Evolutionary conservation across 164 flowering plant genomes (phyloP).

Genomic region (Brasenia schreberi): DNA sequence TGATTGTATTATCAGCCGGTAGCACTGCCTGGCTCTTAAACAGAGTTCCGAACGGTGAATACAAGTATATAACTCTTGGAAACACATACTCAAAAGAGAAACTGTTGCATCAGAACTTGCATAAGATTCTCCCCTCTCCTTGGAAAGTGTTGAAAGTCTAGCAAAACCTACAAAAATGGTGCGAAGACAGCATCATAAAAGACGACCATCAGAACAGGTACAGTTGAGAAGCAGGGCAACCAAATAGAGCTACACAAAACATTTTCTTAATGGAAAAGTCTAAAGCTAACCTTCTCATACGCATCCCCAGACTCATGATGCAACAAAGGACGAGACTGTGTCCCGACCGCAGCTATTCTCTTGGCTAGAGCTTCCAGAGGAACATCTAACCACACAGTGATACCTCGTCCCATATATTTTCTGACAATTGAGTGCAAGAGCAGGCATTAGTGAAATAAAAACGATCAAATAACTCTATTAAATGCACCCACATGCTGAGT

Average conservation of each 20-base stretch:
- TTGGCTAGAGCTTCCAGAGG: conserved; percentile 83
- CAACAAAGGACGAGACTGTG: conserved; percentile 84
- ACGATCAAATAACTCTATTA: not conserved
- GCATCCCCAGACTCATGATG: conserved; percentile 65
- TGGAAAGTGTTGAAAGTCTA: conserved; percentile 40
- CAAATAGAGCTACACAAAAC: not conserved
- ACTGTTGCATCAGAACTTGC: conserved; percentile 64
- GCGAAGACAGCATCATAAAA: not conserved
- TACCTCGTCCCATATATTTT: conserved; percentile 73
- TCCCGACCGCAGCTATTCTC: conserved; percentile 81
- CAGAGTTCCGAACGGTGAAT: not conserved
- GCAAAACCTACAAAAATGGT: conserved; percentile 31
- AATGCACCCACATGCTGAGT: not conserved
- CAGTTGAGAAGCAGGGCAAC: not conserved
- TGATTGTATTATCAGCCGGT: too few relatives aligned
- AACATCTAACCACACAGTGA: conserved; percentile 87
- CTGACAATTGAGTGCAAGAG: conserved; percentile 20
- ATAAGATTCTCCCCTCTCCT: conserved; percentile 66
- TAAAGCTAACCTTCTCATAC: conserved; percentile 40
- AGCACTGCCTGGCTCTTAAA: not conserved
- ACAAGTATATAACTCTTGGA: not conserved
- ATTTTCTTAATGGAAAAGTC: not conserved
- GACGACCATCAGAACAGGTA: not conserved
- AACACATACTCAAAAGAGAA: conserved; percentile 54
- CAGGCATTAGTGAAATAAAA: not conserved